Conservation (phyloP, 306 rosid genomes). For the Carpinus fangiana region DNA sequence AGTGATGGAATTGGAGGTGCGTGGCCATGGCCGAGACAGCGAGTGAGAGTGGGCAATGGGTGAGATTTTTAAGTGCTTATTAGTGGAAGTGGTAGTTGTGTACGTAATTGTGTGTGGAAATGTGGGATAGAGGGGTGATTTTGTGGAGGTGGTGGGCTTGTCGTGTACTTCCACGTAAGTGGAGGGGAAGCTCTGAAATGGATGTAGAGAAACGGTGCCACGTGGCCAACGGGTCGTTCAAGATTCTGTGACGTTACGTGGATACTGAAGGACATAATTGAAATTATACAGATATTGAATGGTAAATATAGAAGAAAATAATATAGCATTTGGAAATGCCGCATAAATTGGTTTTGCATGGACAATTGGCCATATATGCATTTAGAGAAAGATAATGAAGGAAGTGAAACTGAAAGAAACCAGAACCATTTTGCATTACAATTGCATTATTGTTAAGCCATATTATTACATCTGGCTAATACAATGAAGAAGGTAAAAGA, state of each 20-base stretch:
- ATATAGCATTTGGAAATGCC: background rate
- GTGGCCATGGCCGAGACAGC: constrained; percentile 48
- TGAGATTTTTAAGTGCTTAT: background rate
- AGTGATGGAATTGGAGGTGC: constrained; percentile 46
- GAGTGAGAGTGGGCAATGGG: background rate
- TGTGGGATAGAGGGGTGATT: background rate
- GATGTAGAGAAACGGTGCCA: background rate
- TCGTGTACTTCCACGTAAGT: constrained; percentile 8
- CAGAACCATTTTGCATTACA: background rate
- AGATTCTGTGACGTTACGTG: background rate
- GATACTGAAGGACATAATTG: background rate
- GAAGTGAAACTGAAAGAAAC: background rate
- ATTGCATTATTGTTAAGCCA: constrained; percentile 3
- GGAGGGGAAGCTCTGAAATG: constrained; percentile 4
- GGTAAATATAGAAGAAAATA: too few relatives aligned
- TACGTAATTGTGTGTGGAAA: too few relatives aligned
- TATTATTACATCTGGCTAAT: constrained; percentile 2
- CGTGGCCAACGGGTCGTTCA: constrained; percentile 17
- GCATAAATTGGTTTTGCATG: background rate
- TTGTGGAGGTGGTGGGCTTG: background rate
- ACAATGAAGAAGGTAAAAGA: background rate
- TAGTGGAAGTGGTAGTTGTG: constrained; percentile 30
- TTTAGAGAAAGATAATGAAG: background rate
- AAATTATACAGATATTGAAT: too few relatives aligned
- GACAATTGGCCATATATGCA: too few relatives aligned